Evolutionary conservation across 2,329 filamentous ascomycete genomes (phyloP).

Genomic region (Hortaea sp.): DNA sequence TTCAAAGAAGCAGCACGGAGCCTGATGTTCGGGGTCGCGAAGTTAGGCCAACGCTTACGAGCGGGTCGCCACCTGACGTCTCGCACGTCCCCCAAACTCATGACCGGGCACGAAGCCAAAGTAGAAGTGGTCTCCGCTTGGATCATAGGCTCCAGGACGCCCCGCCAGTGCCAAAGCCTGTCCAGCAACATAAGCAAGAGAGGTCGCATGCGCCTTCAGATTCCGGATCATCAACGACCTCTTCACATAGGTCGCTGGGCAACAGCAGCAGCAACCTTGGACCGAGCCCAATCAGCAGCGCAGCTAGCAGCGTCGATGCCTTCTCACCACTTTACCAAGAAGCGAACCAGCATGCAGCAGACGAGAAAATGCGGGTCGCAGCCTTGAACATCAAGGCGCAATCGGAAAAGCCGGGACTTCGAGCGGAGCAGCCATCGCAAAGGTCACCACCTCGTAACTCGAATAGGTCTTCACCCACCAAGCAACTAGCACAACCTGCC

Average conservation of each 20-base stretch:
- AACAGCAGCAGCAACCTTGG: constrained; percentile 18
- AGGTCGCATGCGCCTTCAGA: constrained; percentile 20
- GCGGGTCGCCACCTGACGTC: background rate
- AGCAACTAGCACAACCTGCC: background rate
- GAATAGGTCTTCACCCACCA: constrained; percentile 6
- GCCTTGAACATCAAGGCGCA: constrained; percentile 13
- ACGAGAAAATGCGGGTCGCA: constrained; percentile 16
- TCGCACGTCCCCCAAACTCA: constrained; percentile 5
- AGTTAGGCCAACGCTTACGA: constrained; percentile 7
- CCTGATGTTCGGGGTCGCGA: constrained; percentile 8
- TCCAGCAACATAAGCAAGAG: constrained; percentile 17
- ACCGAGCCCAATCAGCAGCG: constrained; percentile 21
- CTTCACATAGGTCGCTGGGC: constrained; percentile 13
- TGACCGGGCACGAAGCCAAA: constrained; percentile 10
- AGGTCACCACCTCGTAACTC: constrained; percentile 13
- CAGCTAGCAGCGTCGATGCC: constrained; percentile 23
- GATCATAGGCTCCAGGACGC: constrained; percentile 21
- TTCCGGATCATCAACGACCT: constrained; percentile 21
- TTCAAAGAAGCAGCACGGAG: constrained; percentile 9
- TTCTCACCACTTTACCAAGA: constrained; percentile 14
- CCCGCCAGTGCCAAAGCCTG: constrained; percentile 23
- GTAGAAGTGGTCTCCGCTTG: constrained; percentile 12
- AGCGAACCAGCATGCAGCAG: constrained; percentile 10
- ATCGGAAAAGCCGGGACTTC: constrained; percentile 15
- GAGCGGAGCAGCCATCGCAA: constrained; percentile 15